Conservation (phyloP, 495 filamentous ascomycete species). For the Aspergillus sclerotioniger region DNA sequence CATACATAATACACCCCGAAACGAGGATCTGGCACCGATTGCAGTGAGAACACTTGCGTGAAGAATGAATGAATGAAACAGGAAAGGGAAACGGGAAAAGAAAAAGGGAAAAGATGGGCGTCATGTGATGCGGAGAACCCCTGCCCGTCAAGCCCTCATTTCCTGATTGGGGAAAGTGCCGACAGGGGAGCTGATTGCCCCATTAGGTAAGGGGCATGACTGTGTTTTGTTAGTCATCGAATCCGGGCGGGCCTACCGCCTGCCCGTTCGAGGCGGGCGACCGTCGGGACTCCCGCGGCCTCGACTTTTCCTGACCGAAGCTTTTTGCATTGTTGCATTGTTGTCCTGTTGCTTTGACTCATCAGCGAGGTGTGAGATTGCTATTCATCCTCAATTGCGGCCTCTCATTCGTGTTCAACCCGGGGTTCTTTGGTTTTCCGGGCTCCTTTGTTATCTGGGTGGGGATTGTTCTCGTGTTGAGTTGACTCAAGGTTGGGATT, state of each 20-base stretch:
- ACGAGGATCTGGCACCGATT: constrained; percentile 27
- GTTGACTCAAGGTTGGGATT: too few species aligned
- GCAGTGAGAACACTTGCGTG: constrained; percentile 35
- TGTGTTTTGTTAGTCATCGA: neutral
- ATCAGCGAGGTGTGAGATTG: too few species aligned
- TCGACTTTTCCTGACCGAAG: neutral
- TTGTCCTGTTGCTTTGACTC: too few species aligned
- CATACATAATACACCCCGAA: constrained; percentile 25
- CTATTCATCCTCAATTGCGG: too few species aligned
- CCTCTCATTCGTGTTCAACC: too few species aligned
- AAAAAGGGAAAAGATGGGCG: neutral
- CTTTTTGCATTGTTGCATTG: too few species aligned
- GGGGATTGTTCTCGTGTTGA: too few species aligned
- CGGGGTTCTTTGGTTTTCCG: too few species aligned
- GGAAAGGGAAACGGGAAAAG: constrained; percentile 13
- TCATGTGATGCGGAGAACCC: constrained; percentile 5
- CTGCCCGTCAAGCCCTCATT: neutral
- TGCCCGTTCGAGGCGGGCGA: neutral
- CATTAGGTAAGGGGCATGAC: too few species aligned
- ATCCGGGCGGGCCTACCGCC: neutral
- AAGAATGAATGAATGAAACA: constrained; percentile 26
- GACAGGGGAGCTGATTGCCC: too few species aligned
- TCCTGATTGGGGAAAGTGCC: neutral
- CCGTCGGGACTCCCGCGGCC: neutral
- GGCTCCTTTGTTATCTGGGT: too few species aligned